Conservation (phyloP, 1,139 yeast genomes). For the Protomyces macrosporus region DNA sequence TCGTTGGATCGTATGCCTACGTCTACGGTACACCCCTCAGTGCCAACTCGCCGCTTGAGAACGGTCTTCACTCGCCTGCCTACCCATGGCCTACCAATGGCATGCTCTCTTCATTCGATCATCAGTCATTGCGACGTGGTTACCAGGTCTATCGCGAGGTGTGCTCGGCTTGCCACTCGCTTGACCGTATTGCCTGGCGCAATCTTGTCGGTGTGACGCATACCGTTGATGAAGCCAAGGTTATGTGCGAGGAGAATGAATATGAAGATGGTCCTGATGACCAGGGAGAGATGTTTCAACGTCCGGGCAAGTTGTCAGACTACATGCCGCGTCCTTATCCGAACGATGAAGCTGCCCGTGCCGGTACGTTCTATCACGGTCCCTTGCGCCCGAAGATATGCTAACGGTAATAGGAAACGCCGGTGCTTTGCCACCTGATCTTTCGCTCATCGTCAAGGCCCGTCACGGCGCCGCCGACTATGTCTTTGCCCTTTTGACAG, state of each 20-base stretch:
- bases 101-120: slow-evolving; percentile 88
- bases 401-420: slow-evolving; percentile 49
- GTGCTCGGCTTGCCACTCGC: slow-evolving; percentile 97
- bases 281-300: slow-evolving; percentile 96
- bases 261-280: slow-evolving; percentile 99
- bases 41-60: slow-evolving; percentile 99
- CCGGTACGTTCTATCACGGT: slow-evolving; percentile 49
- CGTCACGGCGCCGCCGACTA: slow-evolving; percentile 98
- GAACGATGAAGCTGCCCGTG: slow-evolving; percentile 98
- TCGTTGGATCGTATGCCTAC: slow-evolving; percentile 44
- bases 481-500: slow-evolving; percentile 89
- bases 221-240: slow-evolving; percentile 83
- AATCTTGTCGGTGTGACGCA: slow-evolving; percentile 95
- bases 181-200: slow-evolving; percentile 96
- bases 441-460: slow-evolving; percentile 94
- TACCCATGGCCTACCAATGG: slow-evolving; percentile 91
- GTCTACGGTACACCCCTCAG: slow-evolving; percentile 76
- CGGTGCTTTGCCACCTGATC: slow-evolving; percentile 98
- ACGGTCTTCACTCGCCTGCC: slow-evolving; percentile 93
- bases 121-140: slow-evolving; percentile 78
- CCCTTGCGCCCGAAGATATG: not conserved
- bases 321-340: slow-evolving; percentile 92
- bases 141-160: slow-evolving; percentile 98
- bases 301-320: slow-evolving; percentile 97
- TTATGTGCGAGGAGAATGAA: slow-evolving; percentile 92